Conservation (phyloP, 257 asterid genomes). For the Scutellaria barbata region DNA sequence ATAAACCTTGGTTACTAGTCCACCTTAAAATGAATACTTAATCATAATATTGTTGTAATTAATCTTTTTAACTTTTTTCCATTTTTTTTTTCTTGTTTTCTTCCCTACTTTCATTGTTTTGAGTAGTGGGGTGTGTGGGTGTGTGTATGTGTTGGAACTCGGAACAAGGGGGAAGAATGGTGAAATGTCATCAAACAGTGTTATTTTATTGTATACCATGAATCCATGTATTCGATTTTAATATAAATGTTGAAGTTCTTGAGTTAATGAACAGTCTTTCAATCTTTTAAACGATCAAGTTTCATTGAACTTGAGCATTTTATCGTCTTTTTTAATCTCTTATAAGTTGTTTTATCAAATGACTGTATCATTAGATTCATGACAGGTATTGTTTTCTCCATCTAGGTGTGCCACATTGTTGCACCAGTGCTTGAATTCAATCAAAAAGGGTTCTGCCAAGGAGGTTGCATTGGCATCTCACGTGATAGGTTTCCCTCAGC, state of each 20-base stretch:
- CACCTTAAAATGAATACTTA: neutral
- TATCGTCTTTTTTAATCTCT: neutral
- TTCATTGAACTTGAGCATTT: neutral
- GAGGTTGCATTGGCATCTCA: slow-evolving; percentile 92
- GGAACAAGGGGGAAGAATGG: neutral
- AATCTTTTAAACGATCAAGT: neutral
- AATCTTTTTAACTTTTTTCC: neutral
- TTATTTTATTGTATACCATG: neutral
- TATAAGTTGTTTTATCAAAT: neutral
- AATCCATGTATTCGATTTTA: neutral
- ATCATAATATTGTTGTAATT: neutral
- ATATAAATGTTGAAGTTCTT: slow-evolving; percentile 7
- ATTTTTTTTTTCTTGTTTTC: neutral
- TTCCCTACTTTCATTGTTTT: neutral
- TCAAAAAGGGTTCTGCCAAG: slow-evolving; percentile 87
- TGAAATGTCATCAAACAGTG: neutral
- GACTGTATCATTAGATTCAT: neutral
- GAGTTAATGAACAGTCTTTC: neutral
- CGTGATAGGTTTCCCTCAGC: slow-evolving; percentile 61
- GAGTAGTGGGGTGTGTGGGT: neutral
- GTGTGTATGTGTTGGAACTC: neutral
- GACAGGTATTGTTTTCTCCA: slow-evolving; percentile 22
- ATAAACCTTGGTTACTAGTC: neutral
- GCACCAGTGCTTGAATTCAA: slow-evolving; percentile 77
- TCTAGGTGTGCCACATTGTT: slow-evolving; percentile 84